Evolutionary conservation across 2,329 filamentous ascomycete genomes (phyloP), one percentile per base, ranked within the genome.

Genomic region (Claviceps citrina): DNA sequence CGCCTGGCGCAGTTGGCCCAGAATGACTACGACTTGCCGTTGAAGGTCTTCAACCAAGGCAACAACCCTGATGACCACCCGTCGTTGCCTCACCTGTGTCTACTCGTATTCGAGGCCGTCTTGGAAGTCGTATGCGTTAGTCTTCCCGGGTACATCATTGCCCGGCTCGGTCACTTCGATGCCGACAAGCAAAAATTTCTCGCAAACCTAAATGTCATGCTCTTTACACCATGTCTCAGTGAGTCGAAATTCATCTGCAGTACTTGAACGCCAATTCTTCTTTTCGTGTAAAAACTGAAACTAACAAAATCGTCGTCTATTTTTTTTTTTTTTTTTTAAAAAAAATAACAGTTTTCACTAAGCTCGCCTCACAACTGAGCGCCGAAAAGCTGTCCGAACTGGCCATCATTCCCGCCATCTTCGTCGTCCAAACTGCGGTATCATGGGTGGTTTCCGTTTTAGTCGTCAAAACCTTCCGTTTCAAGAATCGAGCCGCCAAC

Each of bases 181-280:
- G 85, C 84, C 47, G 86, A 94, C 38, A 84, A 87, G 58, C 91
- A 98, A 60, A 96, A 95, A 62, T 93, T 98, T 55, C 70, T 95
- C 38, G 89, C 91, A 40, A 95, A 98, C 56, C 70, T 98, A 50
- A 98, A 98, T 59, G 86, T 95, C 43, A 84, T 83, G 65, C 71
- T 98, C 31, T 98, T 98, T 62, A 98, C 91, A 24, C 91, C 91
- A 48, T 96, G 91, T 59, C 76, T 98, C 47, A 93, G 84, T 93
- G 76, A 46, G 79, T 63, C 31, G 26, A 26, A n/a, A n/a, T n/a
- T n/a, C n/a, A n/a, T n/a, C n/a, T n/a, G n/a, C n/a, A n/a, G n/a
- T n/a, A n/a, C n/a, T n/a, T n/a, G n/a, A n/a, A n/a, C n/a, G n/a
- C n/a, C n/a, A n/a, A n/a, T n/a, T n/a, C n/a, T n/a, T n/a, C n/a